phyloP scores from a whole-genome alignment of 352 stramenopile species.

The Pythium sp. region DNA sequence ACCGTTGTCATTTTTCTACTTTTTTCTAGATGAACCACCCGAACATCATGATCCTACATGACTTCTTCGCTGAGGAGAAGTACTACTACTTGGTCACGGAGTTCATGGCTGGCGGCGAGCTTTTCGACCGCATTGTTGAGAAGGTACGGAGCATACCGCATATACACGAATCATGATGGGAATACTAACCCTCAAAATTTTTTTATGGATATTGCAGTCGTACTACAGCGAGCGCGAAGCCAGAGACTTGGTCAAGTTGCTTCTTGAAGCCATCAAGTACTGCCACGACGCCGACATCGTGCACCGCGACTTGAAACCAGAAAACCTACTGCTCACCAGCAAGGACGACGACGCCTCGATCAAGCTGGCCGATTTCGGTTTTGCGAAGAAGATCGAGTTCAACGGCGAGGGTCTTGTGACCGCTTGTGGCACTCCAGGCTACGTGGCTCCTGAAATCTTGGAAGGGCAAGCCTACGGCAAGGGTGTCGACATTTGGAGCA shows the following conservation, averaged over 20 bases:
- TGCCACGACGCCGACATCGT: constrained; percentile 85
- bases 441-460: constrained; percentile 83
- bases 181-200: not conserved
- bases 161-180: not conserved
- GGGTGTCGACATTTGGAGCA: constrained; percentile 87
- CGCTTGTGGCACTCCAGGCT: constrained; percentile 78
- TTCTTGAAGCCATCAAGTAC: constrained; percentile 88
- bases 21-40: constrained; percentile 82
- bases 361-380: constrained; percentile 86
- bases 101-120: constrained; percentile 92
- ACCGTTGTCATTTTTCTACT: not conserved
- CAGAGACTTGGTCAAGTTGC: constrained; percentile 78
- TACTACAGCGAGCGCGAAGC: constrained; percentile 91
- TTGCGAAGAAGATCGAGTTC: constrained; percentile 83
- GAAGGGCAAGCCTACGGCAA: constrained; percentile 79
- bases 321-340: constrained; percentile 80
- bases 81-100: constrained; percentile 98
- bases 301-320: constrained; percentile 82
- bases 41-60: constrained; percentile 92
- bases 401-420: constrained; percentile 69
- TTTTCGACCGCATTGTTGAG: constrained; percentile 86
- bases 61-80: constrained; percentile 92
- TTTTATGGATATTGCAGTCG: constrained; percentile 36
- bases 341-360: constrained; percentile 84
- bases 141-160: constrained; percentile 42